Conservation (phyloP, 2,329 filamentous ascomycete species). For the Ilyonectria mors-panacis region DNA sequence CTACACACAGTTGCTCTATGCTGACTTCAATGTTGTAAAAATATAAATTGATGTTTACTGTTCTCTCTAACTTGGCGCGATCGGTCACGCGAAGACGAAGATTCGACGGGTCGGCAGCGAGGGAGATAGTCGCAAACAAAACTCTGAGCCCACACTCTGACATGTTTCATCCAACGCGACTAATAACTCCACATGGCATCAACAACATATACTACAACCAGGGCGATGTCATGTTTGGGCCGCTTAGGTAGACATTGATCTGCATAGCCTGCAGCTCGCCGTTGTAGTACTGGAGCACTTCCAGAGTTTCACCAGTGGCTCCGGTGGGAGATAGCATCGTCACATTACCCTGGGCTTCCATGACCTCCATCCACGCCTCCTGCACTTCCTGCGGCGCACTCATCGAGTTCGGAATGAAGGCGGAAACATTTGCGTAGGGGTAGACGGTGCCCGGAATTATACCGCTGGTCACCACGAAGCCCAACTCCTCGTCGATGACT, state of each 20-base stretch:
- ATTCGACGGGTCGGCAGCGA: no score
- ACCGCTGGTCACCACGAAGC: slow-evolving; percentile 27
- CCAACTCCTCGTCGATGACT: slow-evolving; percentile 28
- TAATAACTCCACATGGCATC: not conserved
- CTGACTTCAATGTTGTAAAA: no score
- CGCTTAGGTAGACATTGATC: slow-evolving; percentile 28
- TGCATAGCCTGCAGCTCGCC: slow-evolving; percentile 29
- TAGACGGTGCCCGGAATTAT: slow-evolving; percentile 22
- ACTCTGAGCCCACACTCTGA: not conserved
- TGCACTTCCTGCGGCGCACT: slow-evolving; percentile 20
- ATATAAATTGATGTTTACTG: no score
- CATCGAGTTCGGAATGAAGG: slow-evolving; percentile 27
- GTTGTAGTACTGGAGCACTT: slow-evolving; percentile 31
- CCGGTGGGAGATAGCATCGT: slow-evolving; percentile 19
- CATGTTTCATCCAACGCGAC: not conserved
- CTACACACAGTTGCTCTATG: no score
- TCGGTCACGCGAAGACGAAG: not conserved
- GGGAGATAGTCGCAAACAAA: not conserved
- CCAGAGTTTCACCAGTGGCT: slow-evolving; percentile 28
- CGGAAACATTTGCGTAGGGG: slow-evolving; percentile 24
- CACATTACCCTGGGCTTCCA: slow-evolving; percentile 1
- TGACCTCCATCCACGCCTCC: slow-evolving; percentile 19
- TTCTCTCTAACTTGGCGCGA: not conserved
- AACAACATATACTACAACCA: slow-evolving; percentile 20
- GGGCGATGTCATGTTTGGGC: slow-evolving; percentile 27